Conservation (phyloP, 352 stramenopile genomes). For the Phytophthora melonis region DNA sequence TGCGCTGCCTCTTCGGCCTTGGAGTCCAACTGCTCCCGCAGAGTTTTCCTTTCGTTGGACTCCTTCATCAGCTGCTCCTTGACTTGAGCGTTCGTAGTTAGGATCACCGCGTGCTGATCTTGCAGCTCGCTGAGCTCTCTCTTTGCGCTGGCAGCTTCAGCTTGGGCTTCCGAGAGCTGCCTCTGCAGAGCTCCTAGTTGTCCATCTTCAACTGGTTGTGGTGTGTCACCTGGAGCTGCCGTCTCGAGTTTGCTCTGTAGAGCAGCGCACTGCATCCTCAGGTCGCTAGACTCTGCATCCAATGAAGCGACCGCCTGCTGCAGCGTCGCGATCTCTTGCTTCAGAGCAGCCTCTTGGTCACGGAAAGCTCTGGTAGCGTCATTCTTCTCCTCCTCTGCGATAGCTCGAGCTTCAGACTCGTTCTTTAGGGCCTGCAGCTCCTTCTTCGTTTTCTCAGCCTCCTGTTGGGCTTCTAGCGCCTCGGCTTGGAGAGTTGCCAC, state of each 20-base stretch:
- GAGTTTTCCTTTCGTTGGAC: conserved; percentile 52
- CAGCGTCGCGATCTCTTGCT: conserved; percentile 28
- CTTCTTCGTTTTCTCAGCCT: conserved; percentile 23
- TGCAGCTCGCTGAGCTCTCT: conserved; percentile 47
- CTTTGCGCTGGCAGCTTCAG: conserved; percentile 33
- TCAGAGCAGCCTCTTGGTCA: conserved; percentile 25
- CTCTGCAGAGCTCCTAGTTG: conserved; percentile 27
- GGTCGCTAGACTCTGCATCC: conserved; percentile 17
- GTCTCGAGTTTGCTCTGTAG: conserved; percentile 19
- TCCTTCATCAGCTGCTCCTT: conserved; percentile 69
- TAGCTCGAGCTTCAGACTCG: conserved; percentile 4
- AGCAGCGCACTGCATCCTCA: conserved; percentile 14
- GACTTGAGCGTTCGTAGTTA: conserved; percentile 57
- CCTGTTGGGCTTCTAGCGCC: conserved; percentile 5
- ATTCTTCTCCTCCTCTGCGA: conserved; percentile 14
- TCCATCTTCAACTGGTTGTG: conserved; percentile 1
- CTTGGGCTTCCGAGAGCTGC: conserved; percentile 13
- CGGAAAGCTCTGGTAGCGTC: conserved; percentile 16
- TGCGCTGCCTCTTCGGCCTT: conserved; percentile 18
- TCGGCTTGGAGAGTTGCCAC: conserved; percentile 26
- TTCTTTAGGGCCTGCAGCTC: conserved; percentile 22
- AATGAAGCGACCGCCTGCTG: conserved; percentile 21
- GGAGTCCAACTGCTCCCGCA: conserved; percentile 50
- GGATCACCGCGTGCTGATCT: conserved; percentile 46
- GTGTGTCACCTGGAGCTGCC: neutral